phyloP scores from a whole-genome alignment of 768 basidiomycete species.

The Cubamyces lactineus region DNA sequence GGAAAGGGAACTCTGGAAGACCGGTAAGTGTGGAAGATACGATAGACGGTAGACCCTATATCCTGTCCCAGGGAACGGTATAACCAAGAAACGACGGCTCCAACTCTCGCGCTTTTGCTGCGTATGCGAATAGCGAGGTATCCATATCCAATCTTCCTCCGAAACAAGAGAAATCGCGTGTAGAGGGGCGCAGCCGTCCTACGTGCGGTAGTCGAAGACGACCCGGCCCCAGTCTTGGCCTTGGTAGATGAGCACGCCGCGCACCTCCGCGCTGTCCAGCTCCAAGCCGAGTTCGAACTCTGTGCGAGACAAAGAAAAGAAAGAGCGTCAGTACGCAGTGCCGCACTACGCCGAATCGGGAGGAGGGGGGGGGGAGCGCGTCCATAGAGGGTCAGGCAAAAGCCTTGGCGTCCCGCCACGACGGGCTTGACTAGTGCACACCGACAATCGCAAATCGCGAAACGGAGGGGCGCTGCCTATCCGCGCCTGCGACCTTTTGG shows the following conservation, averaged over 20 bases:
- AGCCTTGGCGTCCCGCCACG: background rate
- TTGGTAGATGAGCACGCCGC: conserved; percentile 75
- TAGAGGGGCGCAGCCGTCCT: conserved; percentile 11
- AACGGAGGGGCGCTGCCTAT: no score
- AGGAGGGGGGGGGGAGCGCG: background rate
- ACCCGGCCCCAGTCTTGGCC: conserved; percentile 82
- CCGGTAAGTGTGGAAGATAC: no score
- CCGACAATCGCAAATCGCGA: background rate
- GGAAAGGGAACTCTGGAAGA: no score
- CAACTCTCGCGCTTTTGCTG: no score
- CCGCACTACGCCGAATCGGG: background rate
- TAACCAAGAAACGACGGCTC: no score
- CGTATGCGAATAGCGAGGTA: no score
- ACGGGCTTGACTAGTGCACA: background rate
- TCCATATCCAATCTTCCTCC: no score
- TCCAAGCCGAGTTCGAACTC: conserved; percentile 87
- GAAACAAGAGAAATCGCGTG: no score
- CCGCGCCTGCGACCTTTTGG: no score
- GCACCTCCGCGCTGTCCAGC: conserved; percentile 85
- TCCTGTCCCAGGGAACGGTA: no score
- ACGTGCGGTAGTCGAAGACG: conserved; percentile 57
- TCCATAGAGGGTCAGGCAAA: background rate
- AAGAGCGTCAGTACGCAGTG: background rate
- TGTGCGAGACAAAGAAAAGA: conserved; percentile 36
- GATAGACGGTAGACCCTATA: no score